Evolutionary conservation across 768 basidiomycete genomes (phyloP), one percentile per base, ranked within the genome.

Genomic region (Aureoboletus auriporus): DNA sequence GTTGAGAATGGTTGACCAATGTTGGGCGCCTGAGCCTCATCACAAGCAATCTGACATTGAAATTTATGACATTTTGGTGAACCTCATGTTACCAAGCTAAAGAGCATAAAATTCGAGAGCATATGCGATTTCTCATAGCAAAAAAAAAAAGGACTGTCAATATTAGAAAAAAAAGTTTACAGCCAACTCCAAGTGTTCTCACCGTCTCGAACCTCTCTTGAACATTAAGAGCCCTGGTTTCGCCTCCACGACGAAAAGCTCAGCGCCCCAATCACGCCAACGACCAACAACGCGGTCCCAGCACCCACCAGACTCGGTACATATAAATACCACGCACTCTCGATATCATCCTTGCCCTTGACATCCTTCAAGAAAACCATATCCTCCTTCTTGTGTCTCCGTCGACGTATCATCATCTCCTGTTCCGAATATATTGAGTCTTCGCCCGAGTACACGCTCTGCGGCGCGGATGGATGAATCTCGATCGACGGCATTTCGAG

Each of bases 241-340:
- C 83, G 75, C 65, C 83, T 75, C 56, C 83, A 84, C 72, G 67
- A 59, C 26, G 86, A 86, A 62, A 91, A 79, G 52, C 87, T 86
- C 54, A 91, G 66, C 6, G 84, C 84, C 3, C 88, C 86, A 17
- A 90, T 82, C 31, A 87, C 83, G 0, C 86, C 85, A 17, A 88
- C 83, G 17, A 89, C 84, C 37, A 89, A 73, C 47, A 91, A 61
- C 38, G 89, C 89, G 17, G 88, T 89, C n/a, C 88, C 89, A 23
- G 88, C 89, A 8, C 89, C 89, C 7, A 91, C 82, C 53, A 91
- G 64, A 23, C 86, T 83, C 4, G 89, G 89, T 35, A 91, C 70
- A 51, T 88, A 86, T 42, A 90, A 57, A 57, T 88, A 90, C 89
- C 89, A 91, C 20, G 86, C 75, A 64, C 73, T 78, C 47, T 89